Base-by-base conservation (phyloP, 495 filamentous ascomycete genomes). In the Tetracladium setigerum region DNA sequence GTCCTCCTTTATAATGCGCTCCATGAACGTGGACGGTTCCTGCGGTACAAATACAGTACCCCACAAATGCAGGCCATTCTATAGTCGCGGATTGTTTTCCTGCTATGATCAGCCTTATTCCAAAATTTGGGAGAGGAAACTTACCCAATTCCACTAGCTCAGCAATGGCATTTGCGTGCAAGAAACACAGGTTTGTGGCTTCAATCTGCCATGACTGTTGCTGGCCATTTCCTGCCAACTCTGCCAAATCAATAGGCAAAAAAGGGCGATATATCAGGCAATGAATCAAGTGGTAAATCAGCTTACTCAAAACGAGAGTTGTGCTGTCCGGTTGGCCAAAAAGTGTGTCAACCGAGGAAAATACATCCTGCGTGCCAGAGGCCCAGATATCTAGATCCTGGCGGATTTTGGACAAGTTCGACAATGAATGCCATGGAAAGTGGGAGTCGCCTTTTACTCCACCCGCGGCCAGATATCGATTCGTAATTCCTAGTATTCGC, bases 121-220 rank as follows among this genome's bases (percentile, higher is more conserved):
- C 31, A 70, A 71, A 32, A 13, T 4, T 10, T 13, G 67, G 70
- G 5, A n/a, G 13, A 12, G 2, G 8, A 17, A 32, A 44, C 48
- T 15, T 48, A 39, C 83, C 86, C 16, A 90, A 74, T 59, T 89
- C 84, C 15, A 90, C 84, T 1, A 94, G 69, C 53, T 91, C 87
- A 5, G 84, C 81, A 41, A 94, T 88, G 1, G 86, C 86, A 62
- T 91, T 94, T 8, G 87, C 85, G 53, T 94, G 87, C 13, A 86
- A 71, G 61, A 94, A 90, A 62, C 87, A 91, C 42, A 89, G 74
- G 49, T 89, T 88, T 1, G 86, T 90, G 0, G 86, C 84, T 55
- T 89, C 86, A 42, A 90, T 90, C 62, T 91, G 87, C 87, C 87
- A 94, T 30, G 84, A 88, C 59, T 90, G 86, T 52, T 94, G 86